phyloP scores from a whole-genome alignment of 2,329 filamentous ascomycete genomes.

The Apiospora hydei region DNA sequence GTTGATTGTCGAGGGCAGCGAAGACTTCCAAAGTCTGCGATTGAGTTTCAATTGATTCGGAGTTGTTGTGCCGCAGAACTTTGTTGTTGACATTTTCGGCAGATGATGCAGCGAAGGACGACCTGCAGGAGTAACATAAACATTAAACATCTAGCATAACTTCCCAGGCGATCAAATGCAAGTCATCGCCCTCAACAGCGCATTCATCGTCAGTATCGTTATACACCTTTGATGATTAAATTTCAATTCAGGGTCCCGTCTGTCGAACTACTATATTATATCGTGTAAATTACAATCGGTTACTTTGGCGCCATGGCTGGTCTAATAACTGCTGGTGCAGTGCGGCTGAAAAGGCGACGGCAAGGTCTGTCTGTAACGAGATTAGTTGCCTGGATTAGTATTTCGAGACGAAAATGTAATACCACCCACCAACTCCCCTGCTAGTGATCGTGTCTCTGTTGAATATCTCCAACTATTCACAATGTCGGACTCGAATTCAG shows the following conservation, averaged over 20 bases:
- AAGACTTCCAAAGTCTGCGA: neutral
- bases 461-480: neutral
- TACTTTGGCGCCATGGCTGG: neutral
- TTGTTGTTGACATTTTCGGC: constrained; percentile 15
- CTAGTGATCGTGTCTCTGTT: neutral
- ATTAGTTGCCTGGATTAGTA: neutral
- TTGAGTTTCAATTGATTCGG: constrained; percentile 3
- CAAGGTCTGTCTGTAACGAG: neutral
- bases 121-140: neutral
- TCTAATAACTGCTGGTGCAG: neutral
- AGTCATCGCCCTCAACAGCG: constrained; percentile 2
- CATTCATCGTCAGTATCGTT: neutral
- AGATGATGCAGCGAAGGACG: neutral
- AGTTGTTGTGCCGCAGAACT: neutral
- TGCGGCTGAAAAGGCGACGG: constrained; percentile 32
- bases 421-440: neutral
- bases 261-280: neutral
- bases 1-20: neutral
- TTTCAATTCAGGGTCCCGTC: neutral
- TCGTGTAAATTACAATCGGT: neutral
- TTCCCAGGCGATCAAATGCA: neutral
- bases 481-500: constrained; percentile 23
- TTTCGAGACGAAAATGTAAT: neutral
- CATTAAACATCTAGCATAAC: neutral
- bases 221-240: neutral